phyloP scores from a whole-genome alignment of 2,329 filamentous ascomycete species.

The Fusarium torulosum region DNA sequence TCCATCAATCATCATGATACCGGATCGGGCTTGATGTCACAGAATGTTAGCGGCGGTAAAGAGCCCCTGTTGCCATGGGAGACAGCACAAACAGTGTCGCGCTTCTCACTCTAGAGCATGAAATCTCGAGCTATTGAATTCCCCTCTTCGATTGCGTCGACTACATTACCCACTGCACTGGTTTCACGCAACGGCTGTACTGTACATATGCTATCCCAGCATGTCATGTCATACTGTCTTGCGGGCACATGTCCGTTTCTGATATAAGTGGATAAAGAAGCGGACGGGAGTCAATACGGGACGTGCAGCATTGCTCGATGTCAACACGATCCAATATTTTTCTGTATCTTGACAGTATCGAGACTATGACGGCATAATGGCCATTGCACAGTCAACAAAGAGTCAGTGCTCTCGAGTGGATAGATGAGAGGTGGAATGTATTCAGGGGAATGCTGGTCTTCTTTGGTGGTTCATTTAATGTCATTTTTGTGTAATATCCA shows the following conservation, averaged over 20 bases:
- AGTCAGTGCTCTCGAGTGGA: background rate
- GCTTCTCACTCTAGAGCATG: slow-evolving; percentile 24
- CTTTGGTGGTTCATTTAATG: slow-evolving; percentile 1
- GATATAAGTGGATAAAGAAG: slow-evolving; percentile 21
- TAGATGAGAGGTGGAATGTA: background rate
- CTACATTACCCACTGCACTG: slow-evolving; percentile 9
- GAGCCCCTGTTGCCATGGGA: slow-evolving; percentile 41
- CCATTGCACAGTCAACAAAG: background rate
- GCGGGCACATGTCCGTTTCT: slow-evolving; percentile 24
- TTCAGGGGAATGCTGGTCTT: background rate
- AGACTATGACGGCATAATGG: slow-evolving; percentile 8
- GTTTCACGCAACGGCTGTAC: slow-evolving; percentile 29
- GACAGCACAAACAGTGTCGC: slow-evolving; percentile 30
- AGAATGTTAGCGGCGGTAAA: slow-evolving; percentile 26
- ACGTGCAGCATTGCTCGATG: slow-evolving; percentile 14
- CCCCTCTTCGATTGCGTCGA: slow-evolving; percentile 14
- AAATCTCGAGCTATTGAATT: slow-evolving; percentile 15
- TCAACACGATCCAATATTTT: slow-evolving; percentile 9
- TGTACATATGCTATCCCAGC: slow-evolving; percentile 1
- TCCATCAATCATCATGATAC: slow-evolving; percentile 25
- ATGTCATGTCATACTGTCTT: slow-evolving; percentile 18
- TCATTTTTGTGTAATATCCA: slow-evolving; percentile 1
- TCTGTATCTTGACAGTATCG: background rate
- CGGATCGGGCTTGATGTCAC: slow-evolving; percentile 26
- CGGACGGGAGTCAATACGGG: background rate